Evolutionary conservation across 78 protist genomes (phyloP).

Genomic region (Cavenderia fasciculata): DNA sequence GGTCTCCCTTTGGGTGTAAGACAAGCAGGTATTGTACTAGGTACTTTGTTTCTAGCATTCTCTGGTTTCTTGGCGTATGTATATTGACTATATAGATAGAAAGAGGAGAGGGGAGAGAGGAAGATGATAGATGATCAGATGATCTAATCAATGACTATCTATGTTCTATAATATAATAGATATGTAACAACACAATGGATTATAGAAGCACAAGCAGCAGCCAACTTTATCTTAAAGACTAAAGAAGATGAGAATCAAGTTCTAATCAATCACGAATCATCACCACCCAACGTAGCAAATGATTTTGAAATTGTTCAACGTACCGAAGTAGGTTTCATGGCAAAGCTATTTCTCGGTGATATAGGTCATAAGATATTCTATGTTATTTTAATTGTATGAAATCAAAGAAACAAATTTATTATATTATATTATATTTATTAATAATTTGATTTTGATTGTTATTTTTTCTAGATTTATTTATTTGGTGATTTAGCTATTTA

Average conservation of each 20-base stretch:
- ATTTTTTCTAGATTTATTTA: slow-evolving; percentile 15
- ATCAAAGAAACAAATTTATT: too few species aligned
- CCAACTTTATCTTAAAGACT: slow-evolving; percentile 35
- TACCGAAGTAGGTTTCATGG: slow-evolving; percentile 63
- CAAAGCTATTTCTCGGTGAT: slow-evolving; percentile 40
- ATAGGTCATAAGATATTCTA: slow-evolving; percentile 69
- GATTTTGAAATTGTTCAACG: slow-evolving; percentile 25
- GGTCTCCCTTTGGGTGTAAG: slow-evolving; percentile 76
- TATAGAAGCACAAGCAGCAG: slow-evolving; percentile 61
- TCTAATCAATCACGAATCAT: not conserved
- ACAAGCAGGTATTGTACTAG: slow-evolving; percentile 75
- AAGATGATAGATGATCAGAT: not conserved
- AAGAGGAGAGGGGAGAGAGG: not conserved
- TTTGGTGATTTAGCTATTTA: slow-evolving; percentile 74
- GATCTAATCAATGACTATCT: not conserved
- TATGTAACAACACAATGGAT: slow-evolving; percentile 70
- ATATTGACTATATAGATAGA: not conserved
- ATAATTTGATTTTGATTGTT: not conserved
- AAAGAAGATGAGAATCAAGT: not conserved
- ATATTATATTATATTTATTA: not conserved
- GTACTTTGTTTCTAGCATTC: slow-evolving; percentile 54
- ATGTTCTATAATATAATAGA: not conserved
- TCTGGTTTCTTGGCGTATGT: slow-evolving; percentile 71
- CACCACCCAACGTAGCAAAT: not conserved
- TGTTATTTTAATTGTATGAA: slow-evolving; percentile 23